These are phyloP conservation scores for Limnanthes douglasii DNA, from an alignment of 345 rosid species.

Conservation along the genomic window DNA sequence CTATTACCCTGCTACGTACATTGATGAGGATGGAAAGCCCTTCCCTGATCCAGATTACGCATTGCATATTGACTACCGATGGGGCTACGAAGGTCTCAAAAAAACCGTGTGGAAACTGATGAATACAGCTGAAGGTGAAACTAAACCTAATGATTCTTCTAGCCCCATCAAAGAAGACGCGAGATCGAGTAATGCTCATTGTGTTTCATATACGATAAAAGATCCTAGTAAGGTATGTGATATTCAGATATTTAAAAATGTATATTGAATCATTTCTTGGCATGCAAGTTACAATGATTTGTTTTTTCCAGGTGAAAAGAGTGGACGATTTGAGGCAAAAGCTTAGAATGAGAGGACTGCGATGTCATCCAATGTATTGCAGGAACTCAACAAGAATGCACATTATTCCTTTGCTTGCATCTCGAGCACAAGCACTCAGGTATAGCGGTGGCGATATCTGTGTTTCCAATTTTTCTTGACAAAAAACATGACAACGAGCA, in stretches of 20 bases:
- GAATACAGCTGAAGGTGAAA: slow-evolving; percentile 42
- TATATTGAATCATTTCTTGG: background rate
- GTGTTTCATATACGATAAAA: slow-evolving; percentile 54
- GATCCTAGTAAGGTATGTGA: slow-evolving; percentile 50
- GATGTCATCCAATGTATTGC: slow-evolving; percentile 97
- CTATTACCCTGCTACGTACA: slow-evolving; percentile 60
- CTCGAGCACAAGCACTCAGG: slow-evolving; percentile 95
- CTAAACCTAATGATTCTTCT: slow-evolving; percentile 16
- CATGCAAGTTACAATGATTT: background rate
- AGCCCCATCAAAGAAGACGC: slow-evolving; percentile 45
- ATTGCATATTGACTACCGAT: slow-evolving; percentile 72
- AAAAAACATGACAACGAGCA: background rate
- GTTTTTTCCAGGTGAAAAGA: slow-evolving; percentile 37
- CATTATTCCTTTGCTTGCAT: slow-evolving; percentile 78
- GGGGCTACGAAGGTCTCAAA: slow-evolving; percentile 86
- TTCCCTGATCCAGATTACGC: slow-evolving; percentile 77
- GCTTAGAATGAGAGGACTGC: slow-evolving; percentile 87
- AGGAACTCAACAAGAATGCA: slow-evolving; percentile 70
- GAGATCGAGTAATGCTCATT: slow-evolving; percentile 50
- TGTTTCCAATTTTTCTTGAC: background rate
- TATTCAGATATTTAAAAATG: background rate
- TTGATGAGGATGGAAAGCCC: slow-evolving; percentile 55
- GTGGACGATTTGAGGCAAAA: slow-evolving; percentile 88
- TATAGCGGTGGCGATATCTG: slow-evolving; percentile 5
- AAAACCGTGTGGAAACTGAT: slow-evolving; percentile 84